phyloP scores from a whole-genome alignment of 192 early-diverging fungal species.

The Martensiomyces pterosporus region DNA sequence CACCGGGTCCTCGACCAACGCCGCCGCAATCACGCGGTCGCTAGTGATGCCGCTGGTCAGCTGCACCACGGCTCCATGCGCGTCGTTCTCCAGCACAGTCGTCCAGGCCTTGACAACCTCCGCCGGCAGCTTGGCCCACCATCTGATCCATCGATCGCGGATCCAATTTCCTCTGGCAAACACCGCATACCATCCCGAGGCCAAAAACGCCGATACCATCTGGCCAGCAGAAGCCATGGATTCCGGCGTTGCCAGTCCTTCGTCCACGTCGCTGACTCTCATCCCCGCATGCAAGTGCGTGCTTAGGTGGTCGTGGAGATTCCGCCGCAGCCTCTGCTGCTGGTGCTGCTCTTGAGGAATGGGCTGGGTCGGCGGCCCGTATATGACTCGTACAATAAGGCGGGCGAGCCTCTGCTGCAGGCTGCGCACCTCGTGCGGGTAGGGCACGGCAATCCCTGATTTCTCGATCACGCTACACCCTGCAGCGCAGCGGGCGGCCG shows the following conservation, averaged over 20 bases:
- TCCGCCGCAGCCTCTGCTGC: too few species aligned
- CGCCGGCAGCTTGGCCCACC: conserved; percentile 35
- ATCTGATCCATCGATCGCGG: conserved; percentile 32
- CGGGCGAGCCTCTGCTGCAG: conserved; percentile 13
- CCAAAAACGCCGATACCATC: too few species aligned
- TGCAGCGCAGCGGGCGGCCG: neutral
- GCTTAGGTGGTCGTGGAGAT: too few species aligned
- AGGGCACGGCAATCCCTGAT: conserved; percentile 1
- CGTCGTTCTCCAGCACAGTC: conserved; percentile 13
- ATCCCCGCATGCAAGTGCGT: too few species aligned
- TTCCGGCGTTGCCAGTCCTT: too few species aligned
- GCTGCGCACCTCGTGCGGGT: neutral
- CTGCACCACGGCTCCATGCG: conserved; percentile 6
- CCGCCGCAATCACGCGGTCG: conserved; percentile 12
- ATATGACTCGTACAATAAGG: conserved; percentile 9
- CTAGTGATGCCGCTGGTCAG: conserved; percentile 22
- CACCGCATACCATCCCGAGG: conserved; percentile 20
- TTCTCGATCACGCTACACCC: neutral
- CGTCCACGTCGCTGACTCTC: neutral
- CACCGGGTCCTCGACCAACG: conserved; percentile 14
- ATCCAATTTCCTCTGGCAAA: conserved; percentile 19
- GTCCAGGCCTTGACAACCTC: conserved; percentile 22
- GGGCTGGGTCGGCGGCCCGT: too few species aligned
- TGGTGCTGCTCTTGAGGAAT: too few species aligned
- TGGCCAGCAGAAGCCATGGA: too few species aligned